Evolutionary conservation across 441 rosid species (phyloP), one percentile per base, ranked within the genome.

Genomic region (Biscutella laevigata): DNA sequence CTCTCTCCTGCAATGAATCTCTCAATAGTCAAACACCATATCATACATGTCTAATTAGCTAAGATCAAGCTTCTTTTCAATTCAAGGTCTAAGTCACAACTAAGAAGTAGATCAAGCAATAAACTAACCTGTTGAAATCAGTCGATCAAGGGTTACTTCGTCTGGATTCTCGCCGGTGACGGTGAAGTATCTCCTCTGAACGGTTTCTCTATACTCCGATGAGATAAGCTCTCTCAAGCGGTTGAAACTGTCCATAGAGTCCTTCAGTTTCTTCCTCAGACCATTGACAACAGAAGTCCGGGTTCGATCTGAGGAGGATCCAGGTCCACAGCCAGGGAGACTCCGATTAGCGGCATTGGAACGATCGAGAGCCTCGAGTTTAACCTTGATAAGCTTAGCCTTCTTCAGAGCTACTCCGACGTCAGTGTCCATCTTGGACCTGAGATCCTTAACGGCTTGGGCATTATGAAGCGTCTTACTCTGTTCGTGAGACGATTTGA

Each of bases 1-100:
- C 99, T 84, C 61, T 92, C 89, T 12, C 99, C 97, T 12, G n/a
- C n/a, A n/a, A n/a, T n/a, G n/a, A n/a, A n/a, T n/a, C 95, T 92
- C 0, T 73, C 68, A 17, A 88, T 92, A n/a, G n/a, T n/a, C 58
- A 92, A 57, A 34, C n/a, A n/a, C n/a, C n/a, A n/a, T n/a, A n/a
- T n/a, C n/a, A n/a, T n/a, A n/a, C n/a, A n/a, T n/a, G n/a, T n/a
- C n/a, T n/a, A n/a, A n/a, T n/a, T n/a, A n/a, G n/a, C n/a, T n/a
- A n/a, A n/a, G n/a, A n/a, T n/a, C n/a, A n/a, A n/a, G n/a, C n/a
- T n/a, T n/a, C n/a, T 78, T 78, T 64, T 88, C 94, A 0, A 95
- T 76, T 43, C n/a, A n/a, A n/a, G n/a, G n/a, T n/a, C n/a, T n/a
- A n/a, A n/a, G n/a, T n/a, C n/a, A n/a, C n/a, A n/a, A n/a, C n/a